A percentile compares a stretch with the other conserved stretches of the same genome.
Conservation (phyloP, 2,329 filamentous ascomycete species). For the Aspergillus udagawae region DNA sequence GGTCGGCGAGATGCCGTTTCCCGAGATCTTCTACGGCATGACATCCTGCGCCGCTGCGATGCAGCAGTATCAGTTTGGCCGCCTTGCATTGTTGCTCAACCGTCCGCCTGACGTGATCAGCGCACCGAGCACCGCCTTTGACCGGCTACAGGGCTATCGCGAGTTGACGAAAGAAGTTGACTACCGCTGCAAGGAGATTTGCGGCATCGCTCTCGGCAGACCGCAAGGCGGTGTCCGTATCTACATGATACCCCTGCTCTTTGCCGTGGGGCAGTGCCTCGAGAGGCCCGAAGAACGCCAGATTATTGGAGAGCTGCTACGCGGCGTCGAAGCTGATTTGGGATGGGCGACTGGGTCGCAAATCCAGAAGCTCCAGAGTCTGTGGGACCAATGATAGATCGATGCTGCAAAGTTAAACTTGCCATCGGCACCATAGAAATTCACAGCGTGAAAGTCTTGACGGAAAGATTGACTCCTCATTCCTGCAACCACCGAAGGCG, state of each 20-base stretch:
- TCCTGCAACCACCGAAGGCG: neutral
- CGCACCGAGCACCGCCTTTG: slow-evolving; percentile 49
- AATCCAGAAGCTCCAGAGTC: slow-evolving; percentile 44
- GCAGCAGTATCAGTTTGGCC: slow-evolving; percentile 63
- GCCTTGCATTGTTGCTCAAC: slow-evolving; percentile 59
- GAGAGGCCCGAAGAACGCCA: slow-evolving; percentile 50
- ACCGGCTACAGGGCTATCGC: slow-evolving; percentile 54
- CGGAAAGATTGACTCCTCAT: neutral
- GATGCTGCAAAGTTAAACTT: neutral
- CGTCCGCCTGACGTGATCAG: slow-evolving; percentile 54
- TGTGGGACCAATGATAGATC: slow-evolving; percentile 22
- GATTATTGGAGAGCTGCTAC: slow-evolving; percentile 52
- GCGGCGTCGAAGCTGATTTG: slow-evolving; percentile 57
- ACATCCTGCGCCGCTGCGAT: slow-evolving; percentile 61
- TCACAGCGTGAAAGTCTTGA: neutral
- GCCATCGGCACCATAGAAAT: neutral
- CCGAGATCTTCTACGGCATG: slow-evolving; percentile 57
- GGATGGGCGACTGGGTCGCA: slow-evolving; percentile 58
- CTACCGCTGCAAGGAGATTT: slow-evolving; percentile 55
- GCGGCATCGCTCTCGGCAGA: slow-evolving; percentile 54
- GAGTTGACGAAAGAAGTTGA: slow-evolving; percentile 54
- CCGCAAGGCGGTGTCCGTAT: slow-evolving; percentile 56
- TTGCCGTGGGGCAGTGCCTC: slow-evolving; percentile 58
- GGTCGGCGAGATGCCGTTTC: slow-evolving; percentile 39
- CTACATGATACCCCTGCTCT: slow-evolving; percentile 55